phyloP scores from a whole-genome alignment of 1,284 basidiomycete species.

The Heliocybe sulcata region DNA sequence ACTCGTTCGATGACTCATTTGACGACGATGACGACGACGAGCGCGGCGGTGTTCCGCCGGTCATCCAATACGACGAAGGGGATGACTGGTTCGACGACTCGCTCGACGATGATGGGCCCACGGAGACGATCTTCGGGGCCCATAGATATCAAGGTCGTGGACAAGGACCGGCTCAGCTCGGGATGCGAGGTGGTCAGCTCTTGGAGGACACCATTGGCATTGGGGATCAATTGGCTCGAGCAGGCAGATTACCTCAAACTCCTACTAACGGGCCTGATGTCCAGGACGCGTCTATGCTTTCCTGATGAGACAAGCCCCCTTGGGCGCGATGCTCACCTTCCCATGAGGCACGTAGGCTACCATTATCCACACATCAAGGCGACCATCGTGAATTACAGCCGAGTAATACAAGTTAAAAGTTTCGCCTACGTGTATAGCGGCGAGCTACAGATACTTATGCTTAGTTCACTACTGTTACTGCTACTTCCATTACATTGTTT shows the following conservation, averaged over 20 bases:
- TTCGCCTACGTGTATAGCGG: background rate
- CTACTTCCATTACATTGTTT: background rate
- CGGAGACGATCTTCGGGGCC: constrained; percentile 68
- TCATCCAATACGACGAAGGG: constrained; percentile 29
- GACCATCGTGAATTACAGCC: constrained; percentile 1
- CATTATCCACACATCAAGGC: background rate
- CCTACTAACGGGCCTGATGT: constrained; percentile 32
- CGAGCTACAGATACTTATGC: background rate
- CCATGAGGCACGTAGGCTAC: too few relatives aligned
- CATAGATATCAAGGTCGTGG: constrained; percentile 38
- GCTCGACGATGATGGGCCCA: constrained; percentile 25
- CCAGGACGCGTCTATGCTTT: background rate
- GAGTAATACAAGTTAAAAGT: background rate
- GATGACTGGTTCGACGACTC: constrained; percentile 35
- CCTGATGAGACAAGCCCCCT: too few relatives aligned
- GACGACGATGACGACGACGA: constrained; percentile 10
- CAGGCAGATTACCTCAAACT: constrained; percentile 47
- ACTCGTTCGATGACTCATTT: constrained; percentile 5
- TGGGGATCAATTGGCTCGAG: constrained; percentile 39
- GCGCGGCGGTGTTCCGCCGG: constrained; percentile 3
- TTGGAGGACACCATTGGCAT: constrained; percentile 58
- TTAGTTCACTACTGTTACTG: background rate
- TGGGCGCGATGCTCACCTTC: too few relatives aligned
- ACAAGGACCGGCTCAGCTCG: constrained; percentile 27
- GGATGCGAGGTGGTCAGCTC: constrained; percentile 52